phyloP scores from a whole-genome alignment of 441 rosid species.

The Rhodomyrtus psidioides region DNA sequence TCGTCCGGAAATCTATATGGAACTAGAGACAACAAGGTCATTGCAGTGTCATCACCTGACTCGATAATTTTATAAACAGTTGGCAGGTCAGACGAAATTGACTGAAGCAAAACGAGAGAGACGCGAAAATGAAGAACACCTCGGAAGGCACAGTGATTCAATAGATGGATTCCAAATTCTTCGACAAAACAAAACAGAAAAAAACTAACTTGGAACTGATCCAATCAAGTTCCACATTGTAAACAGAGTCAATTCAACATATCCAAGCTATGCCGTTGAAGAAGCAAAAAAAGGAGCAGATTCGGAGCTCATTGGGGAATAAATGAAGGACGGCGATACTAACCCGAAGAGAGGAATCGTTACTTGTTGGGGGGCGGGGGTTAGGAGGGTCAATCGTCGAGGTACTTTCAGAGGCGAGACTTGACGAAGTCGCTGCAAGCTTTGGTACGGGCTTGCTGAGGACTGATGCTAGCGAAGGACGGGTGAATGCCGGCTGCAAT shows the following conservation, averaged over 20 bases:
- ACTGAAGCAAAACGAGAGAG: neutral
- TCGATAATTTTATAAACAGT: neutral
- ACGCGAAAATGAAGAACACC: neutral
- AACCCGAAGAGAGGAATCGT: neutral
- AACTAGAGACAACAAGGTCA: neutral
- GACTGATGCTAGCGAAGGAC: conserved; percentile 46
- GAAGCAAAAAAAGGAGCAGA: neutral
- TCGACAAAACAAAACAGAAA: neutral
- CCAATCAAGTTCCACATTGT: neutral
- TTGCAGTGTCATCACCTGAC: neutral
- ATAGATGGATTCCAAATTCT: neutral
- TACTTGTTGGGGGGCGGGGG: neutral
- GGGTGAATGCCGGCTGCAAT: conserved; percentile 51
- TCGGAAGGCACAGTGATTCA: neutral
- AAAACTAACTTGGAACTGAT: neutral
- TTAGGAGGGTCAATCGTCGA: conserved; percentile 14
- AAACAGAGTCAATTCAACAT: neutral
- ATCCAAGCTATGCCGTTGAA: neutral
- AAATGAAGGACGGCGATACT: neutral
- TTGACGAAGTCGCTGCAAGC: conserved; percentile 55
- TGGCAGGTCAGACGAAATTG: neutral
- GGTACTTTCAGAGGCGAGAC: conserved; percentile 39
- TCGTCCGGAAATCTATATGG: neutral
- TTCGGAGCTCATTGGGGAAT: neutral
- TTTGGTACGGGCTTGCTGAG: conserved; percentile 64